Evolutionary conservation across 306 rosid species (phyloP).

Genomic region (Ceratonia siliqua): DNA sequence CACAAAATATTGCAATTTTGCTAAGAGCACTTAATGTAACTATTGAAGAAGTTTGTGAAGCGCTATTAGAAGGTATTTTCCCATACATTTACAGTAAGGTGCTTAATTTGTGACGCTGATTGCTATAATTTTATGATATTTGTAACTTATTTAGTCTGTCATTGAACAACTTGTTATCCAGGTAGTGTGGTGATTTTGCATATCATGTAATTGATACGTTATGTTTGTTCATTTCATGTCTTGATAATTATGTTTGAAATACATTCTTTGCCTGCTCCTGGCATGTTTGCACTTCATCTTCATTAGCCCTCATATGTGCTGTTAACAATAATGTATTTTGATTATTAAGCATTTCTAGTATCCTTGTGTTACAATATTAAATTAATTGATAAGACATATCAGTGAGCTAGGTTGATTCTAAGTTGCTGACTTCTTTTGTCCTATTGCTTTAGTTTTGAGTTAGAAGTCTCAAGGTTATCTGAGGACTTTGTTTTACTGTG

Average conservation of each 20-base stretch:
- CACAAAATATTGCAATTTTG: slow-evolving; percentile 91
- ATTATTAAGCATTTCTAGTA: background rate
- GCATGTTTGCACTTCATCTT: background rate
- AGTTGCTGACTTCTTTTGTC: slow-evolving; percentile 29
- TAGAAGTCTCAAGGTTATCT: background rate
- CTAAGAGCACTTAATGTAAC: slow-evolving; percentile 87
- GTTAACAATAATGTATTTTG: background rate
- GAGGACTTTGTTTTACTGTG: background rate
- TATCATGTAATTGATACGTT: background rate
- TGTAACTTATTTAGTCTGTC: background rate
- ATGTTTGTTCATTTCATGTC: background rate
- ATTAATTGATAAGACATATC: background rate
- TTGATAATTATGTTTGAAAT: background rate
- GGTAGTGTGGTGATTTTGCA: background rate
- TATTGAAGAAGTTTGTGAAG: slow-evolving; percentile 86
- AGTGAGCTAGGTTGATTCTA: background rate
- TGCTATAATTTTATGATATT: background rate
- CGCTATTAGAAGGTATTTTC: slow-evolving; percentile 73
- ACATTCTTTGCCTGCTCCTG: background rate
- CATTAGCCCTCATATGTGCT: background rate
- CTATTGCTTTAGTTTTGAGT: background rate
- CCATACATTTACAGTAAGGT: background rate
- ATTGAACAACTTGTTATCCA: background rate
- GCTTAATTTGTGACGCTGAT: background rate
- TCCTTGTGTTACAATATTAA: background rate